Evolutionary conservation across 2,329 filamentous ascomycete genomes (phyloP).

Genomic region (Aspergillus arachidicola): DNA sequence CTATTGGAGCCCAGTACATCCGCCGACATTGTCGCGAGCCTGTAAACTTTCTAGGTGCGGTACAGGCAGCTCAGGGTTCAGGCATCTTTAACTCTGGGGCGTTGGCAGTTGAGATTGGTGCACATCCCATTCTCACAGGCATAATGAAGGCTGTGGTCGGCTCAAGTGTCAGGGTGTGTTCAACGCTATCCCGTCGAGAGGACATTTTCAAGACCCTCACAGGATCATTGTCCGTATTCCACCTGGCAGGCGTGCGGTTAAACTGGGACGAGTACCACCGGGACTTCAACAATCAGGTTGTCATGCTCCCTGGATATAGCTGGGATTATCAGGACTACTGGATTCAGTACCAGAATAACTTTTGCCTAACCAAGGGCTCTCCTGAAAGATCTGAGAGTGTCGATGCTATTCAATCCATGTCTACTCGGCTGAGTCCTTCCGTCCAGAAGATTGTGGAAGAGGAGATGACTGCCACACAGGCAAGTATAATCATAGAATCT

Average conservation of each 20-base stretch:
- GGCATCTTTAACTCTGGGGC: not conserved
- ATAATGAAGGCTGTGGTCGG: constrained; percentile 42
- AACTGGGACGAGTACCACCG: constrained; percentile 47
- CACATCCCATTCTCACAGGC: constrained; percentile 48
- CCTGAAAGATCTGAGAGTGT: not conserved
- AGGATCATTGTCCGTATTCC: constrained; percentile 34
- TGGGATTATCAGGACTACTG: not conserved
- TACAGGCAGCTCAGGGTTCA: constrained; percentile 29
- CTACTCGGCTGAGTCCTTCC: not conserved
- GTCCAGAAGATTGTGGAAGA: not conserved
- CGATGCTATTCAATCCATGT: not conserved
- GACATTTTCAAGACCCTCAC: constrained; percentile 45
- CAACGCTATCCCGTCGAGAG: constrained; percentile 38
- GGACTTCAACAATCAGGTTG: constrained; percentile 36
- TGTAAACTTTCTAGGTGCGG: constrained; percentile 21
- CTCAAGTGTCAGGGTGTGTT: not conserved
- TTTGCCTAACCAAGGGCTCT: not conserved
- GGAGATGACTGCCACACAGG: not conserved
- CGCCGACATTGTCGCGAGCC: not conserved
- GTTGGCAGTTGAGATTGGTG: constrained; percentile 36
- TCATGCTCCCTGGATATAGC: constrained; percentile 13
- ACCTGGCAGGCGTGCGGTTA: constrained; percentile 39
- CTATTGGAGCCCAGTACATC: not conserved
- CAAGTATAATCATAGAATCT: not conserved
- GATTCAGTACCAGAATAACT: not conserved